These are phyloP conservation scores for Yarrowia phangngaensis DNA, from an alignment of 805 yeast genomes.

Conservation along the genomic window DNA sequence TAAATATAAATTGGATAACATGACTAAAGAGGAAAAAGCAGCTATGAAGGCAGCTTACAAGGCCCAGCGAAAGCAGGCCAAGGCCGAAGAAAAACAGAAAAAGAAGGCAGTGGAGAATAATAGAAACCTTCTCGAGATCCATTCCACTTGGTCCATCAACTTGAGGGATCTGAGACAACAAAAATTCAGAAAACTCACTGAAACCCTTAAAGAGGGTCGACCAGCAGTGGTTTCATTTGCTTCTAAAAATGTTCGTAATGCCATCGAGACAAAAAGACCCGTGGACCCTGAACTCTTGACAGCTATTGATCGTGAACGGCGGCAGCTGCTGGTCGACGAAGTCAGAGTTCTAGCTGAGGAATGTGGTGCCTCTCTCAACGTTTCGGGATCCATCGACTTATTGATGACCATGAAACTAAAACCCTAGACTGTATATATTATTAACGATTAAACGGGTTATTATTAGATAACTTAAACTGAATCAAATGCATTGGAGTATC, in stretches of 20 bases:
- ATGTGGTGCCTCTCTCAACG: conserved; percentile 32
- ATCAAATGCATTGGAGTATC: no score
- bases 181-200: conserved; percentile 20
- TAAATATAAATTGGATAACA: conserved; percentile 12
- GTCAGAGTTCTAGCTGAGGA: conserved; percentile 32
- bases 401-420: conserved; percentile 30
- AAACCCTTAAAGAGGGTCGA: conserved; percentile 23
- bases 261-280: not conserved
- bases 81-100: conserved; percentile 13
- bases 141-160: conserved; percentile 20
- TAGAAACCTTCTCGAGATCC: conserved; percentile 14
- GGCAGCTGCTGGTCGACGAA: conserved; percentile 33
- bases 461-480: no score
- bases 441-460: conserved; percentile 8
- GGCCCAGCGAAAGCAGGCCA: conserved; percentile 20
- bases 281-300: conserved; percentile 3
- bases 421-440: conserved; percentile 3
- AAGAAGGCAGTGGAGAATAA: conserved; percentile 18
- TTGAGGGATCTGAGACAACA: conserved; percentile 14
- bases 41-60: conserved; percentile 14
- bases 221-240: conserved; percentile 22
- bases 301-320: conserved; percentile 35
- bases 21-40: conserved; percentile 12
- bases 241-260: conserved; percentile 9
- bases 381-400: conserved; percentile 32